Evolutionary conservation across 805 yeast species (phyloP).

Genomic region (Spathaspora passalidarum): DNA sequence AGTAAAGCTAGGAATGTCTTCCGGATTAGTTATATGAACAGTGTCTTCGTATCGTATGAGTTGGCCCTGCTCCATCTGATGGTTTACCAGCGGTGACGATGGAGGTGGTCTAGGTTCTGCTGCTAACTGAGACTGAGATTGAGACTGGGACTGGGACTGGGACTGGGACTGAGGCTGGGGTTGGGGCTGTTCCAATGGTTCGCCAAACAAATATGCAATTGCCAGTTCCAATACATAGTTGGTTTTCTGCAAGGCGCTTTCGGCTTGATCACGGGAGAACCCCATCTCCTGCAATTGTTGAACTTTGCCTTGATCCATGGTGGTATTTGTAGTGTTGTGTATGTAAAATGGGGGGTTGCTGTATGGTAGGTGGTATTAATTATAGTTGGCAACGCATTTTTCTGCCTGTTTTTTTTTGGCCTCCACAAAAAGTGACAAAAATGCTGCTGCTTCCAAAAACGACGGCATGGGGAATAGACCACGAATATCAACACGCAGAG

Average conservation of each 20-base stretch:
- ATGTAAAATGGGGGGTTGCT: not conserved
- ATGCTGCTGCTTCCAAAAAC: no score
- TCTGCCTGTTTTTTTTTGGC: not conserved
- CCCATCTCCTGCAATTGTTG: slow-evolving; percentile 37
- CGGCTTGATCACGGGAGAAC: slow-evolving; percentile 33
- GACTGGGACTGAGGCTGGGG: not conserved
- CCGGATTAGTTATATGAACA: slow-evolving; percentile 25
- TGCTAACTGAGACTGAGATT: not conserved
- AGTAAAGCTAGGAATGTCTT: slow-evolving; percentile 25
- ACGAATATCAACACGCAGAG: no score
- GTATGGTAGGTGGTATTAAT: no score
- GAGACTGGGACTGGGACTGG: not conserved
- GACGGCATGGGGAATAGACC: no score
- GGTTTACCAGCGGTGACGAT: not conserved
- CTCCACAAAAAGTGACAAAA: no score
- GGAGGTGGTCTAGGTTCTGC: slow-evolving; percentile 8
- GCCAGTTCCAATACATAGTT: slow-evolving; percentile 25
- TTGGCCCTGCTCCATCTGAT: slow-evolving; percentile 4
- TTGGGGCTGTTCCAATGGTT: slow-evolving; percentile 16
- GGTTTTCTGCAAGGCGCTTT: slow-evolving; percentile 31
- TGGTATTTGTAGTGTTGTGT: not conserved
- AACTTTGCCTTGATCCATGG: slow-evolving; percentile 14
- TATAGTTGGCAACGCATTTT: not conserved
- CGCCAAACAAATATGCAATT: slow-evolving; percentile 33
- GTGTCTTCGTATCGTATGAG: slow-evolving; percentile 16